phyloP scores from a whole-genome alignment of 148 eudicot species.

The Hydrangea macrophylla region DNA sequence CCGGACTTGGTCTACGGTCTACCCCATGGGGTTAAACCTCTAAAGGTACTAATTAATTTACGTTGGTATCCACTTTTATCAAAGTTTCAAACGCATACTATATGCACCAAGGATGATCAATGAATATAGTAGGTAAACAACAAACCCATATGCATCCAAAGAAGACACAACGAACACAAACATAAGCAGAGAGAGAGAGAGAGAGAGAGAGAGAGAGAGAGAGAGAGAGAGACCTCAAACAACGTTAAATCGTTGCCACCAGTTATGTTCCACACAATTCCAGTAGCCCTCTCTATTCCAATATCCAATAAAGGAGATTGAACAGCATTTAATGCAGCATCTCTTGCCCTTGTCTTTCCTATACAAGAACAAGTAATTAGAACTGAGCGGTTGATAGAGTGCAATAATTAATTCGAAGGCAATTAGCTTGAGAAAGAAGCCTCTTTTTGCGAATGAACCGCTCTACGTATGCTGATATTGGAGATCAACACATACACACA shows the following conservation, averaged over 20 bases:
- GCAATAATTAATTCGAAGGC: not conserved
- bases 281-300: conserved; percentile 98
- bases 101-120: conserved; percentile 4
- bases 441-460: not conserved
- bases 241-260: conserved; percentile 94
- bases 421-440: not conserved
- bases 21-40: too few species aligned
- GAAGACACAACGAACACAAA: conserved; percentile 9
- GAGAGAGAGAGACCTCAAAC: conserved; percentile 63
- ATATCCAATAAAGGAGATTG: conserved; percentile 96
- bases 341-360: conserved; percentile 99
- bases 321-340: conserved; percentile 97
- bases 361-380: conserved; percentile 12
- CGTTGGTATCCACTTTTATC: not conserved
- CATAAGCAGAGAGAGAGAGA: not conserved
- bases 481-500: not conserved
- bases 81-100: not conserved
- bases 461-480: not conserved
- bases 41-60: too few species aligned
- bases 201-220: conserved; percentile 16
- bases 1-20: too few species aligned
- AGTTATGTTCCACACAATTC: conserved; percentile 98
- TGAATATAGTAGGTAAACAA: conserved; percentile 10
- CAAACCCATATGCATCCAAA: not conserved
- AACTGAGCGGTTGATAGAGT: not conserved